phyloP scores from a whole-genome alignment of 176 grass and related monocot genomes.

The Leersia perrieri region DNA sequence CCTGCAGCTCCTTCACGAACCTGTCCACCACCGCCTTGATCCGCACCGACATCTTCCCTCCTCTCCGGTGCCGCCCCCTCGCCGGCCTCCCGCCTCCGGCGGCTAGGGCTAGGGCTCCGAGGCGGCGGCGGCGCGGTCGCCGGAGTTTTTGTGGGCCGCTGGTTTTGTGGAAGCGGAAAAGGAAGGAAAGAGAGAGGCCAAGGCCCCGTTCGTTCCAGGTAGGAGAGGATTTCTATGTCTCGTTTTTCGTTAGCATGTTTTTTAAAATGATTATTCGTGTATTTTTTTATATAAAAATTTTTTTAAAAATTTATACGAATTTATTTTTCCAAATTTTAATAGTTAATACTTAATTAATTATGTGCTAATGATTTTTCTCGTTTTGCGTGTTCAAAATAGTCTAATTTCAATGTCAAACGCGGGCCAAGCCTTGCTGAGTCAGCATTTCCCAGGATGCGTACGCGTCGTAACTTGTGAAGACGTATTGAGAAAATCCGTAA shows the following conservation, averaged over 20 bases:
- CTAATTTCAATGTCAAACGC: too few species aligned
- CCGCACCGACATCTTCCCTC: constrained; percentile 69
- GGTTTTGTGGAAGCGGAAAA: not conserved
- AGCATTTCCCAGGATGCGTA: not conserved
- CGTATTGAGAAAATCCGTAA: rapidly evolving
- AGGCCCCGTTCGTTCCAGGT: too few species aligned
- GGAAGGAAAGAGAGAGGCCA: constrained; percentile 20
- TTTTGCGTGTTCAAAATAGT: too few species aligned
- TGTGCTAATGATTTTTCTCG: too few species aligned
- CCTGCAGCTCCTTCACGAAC: constrained; percentile 97
- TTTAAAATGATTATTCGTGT: too few species aligned
- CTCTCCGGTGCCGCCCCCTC: not conserved
- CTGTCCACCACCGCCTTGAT: constrained; percentile 97
- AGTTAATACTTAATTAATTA: too few species aligned
- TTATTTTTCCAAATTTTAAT: too few species aligned
- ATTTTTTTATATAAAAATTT: too few species aligned
- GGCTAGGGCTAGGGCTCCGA: constrained; percentile 37
- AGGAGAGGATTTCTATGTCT: too few species aligned
- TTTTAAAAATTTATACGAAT: too few species aligned
- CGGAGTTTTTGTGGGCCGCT: constrained; percentile 28
- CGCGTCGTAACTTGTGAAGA: not conserved
- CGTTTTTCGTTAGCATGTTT: too few species aligned
- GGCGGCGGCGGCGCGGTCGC: constrained; percentile 14
- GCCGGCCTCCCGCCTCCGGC: not conserved
- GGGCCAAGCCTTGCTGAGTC: too few species aligned